Evolutionary conservation across 257 asterid genomes (phyloP).

Genomic region (Echium plantagineum): DNA sequence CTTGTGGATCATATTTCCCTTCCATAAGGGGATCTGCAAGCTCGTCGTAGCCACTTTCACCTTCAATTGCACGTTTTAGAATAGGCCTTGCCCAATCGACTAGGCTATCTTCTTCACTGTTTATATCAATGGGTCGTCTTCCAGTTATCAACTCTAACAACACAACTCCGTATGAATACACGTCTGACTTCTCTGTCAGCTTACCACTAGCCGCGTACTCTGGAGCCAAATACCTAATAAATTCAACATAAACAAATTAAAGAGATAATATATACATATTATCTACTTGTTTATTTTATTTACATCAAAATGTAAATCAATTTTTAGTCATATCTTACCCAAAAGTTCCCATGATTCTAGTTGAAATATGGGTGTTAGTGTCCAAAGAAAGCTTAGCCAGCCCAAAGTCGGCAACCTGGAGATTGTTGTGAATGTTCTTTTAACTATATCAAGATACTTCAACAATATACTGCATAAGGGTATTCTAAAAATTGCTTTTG

Average conservation of each 20-base stretch:
- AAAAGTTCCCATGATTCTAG: constrained; percentile 94
- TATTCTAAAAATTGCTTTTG: neutral
- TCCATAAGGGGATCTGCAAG: constrained; percentile 61
- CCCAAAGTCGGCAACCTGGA: constrained; percentile 90
- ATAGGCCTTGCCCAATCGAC: constrained; percentile 93
- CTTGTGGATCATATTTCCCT: constrained; percentile 44
- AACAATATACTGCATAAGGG: neutral
- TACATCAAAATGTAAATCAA: no score
- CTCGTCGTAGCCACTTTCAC: constrained; percentile 47
- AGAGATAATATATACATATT: no score
- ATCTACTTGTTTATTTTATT: no score
- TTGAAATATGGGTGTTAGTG: constrained; percentile 73
- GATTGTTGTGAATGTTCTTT: neutral
- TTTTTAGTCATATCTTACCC: constrained; percentile 34
- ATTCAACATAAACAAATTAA: neutral
- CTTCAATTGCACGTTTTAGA: constrained; percentile 28
- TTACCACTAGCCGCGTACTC: constrained; percentile 91
- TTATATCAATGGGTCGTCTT: constrained; percentile 50
- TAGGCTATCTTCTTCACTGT: constrained; percentile 60
- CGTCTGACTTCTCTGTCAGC: constrained; percentile 79
- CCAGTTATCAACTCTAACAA: constrained; percentile 81
- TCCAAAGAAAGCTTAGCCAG: constrained; percentile 78
- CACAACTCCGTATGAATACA: constrained; percentile 75
- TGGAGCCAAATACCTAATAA: constrained; percentile 80
- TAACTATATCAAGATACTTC: neutral